Base-by-base conservation (phyloP, 139 green algal species). In the Volvox africanus region DNA sequence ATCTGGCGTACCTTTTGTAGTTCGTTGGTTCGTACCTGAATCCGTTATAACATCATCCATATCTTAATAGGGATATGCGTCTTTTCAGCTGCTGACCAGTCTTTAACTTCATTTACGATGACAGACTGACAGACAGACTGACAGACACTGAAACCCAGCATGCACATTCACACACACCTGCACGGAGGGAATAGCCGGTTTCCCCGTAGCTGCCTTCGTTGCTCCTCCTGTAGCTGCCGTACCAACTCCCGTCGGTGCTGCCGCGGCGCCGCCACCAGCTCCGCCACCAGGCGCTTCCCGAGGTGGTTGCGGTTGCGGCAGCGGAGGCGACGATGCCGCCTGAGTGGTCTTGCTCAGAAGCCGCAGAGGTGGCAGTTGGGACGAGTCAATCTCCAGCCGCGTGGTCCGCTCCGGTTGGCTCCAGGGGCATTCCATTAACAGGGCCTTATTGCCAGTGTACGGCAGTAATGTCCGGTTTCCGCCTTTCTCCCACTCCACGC, bases 1-100 rank as follows among this genome's bases (percentile, higher is more conserved):
- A 21, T 32, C 61, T 86, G 61, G 50, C 82, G 87, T 26, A 86
- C 50, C 55, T 91, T 91, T 2, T 35, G 76, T 18, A 91, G 87
- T 77, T 91, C 87, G 5, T 36, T 28, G 17, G 86, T 90, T 32
- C 80, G 44, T 16, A 90, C 50, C 86, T 90, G 86, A 55, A 55
- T 55, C n/a, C 44, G 44, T 55, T 55, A 55, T 55, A 55, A 55
- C 5, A 9, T 55, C 44, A 55, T 55, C 44, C 44, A 9, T 55
- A 55, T 9, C n/a, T n/a, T n/a, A n/a, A n/a, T n/a, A n/a, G n/a
- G n/a, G n/a, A n/a, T n/a, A n/a, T n/a, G n/a, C n/a, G n/a, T n/a
- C n/a, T n/a, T n/a, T n/a, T n/a, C n/a, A n/a, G n/a, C n/a, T n/a
- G n/a, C n/a, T n/a, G n/a, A n/a, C n/a, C n/a, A n/a, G n/a, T n/a